These are phyloP conservation scores for Kalaharituber pfeilii DNA, from an alignment of 2,329 filamentous ascomycete species.

Conservation along the genomic window DNA sequence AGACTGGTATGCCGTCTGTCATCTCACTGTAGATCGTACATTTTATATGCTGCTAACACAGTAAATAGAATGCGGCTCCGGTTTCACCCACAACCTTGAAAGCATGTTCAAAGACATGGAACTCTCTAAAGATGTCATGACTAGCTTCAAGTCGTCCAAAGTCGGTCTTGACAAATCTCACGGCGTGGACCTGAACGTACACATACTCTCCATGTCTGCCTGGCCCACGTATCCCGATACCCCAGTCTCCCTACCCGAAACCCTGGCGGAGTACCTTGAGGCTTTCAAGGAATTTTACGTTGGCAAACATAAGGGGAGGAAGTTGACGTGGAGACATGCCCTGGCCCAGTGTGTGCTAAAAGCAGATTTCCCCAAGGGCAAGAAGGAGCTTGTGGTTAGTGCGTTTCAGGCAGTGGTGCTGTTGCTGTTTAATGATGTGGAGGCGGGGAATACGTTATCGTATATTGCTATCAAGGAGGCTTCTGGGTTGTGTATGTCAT, in stretches of 20 bases:
- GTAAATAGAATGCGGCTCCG: slow-evolving; percentile 61
- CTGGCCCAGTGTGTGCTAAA: slow-evolving; percentile 80
- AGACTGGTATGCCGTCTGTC: slow-evolving; percentile 38
- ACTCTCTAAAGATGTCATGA: slow-evolving; percentile 79
- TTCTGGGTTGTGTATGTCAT: slow-evolving; percentile 48
- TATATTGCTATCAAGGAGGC: slow-evolving; percentile 28
- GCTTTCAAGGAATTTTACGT: slow-evolving; percentile 77
- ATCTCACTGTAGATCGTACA: background rate
- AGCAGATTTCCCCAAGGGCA: slow-evolving; percentile 56
- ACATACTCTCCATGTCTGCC: slow-evolving; percentile 72
- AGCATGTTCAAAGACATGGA: slow-evolving; percentile 99
- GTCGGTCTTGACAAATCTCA: slow-evolving; percentile 38
- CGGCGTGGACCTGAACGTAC: slow-evolving; percentile 61
- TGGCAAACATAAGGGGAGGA: slow-evolving; percentile 71
- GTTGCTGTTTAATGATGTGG: slow-evolving; percentile 61
- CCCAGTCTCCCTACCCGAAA: slow-evolving; percentile 53
- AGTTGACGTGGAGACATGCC: slow-evolving; percentile 78
- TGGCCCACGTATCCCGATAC: slow-evolving; percentile 86
- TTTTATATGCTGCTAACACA: slow-evolving; percentile 6
- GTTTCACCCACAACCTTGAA: slow-evolving; percentile 92
- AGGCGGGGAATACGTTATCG: background rate
- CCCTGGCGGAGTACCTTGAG: slow-evolving; percentile 58
- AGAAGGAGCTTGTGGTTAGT: slow-evolving; percentile 78
- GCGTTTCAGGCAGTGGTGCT: slow-evolving; percentile 86
- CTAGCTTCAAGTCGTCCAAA: slow-evolving; percentile 55